Evolutionary conservation across 345 rosid species (phyloP).

Genomic region (Atalantia buxifolia): DNA sequence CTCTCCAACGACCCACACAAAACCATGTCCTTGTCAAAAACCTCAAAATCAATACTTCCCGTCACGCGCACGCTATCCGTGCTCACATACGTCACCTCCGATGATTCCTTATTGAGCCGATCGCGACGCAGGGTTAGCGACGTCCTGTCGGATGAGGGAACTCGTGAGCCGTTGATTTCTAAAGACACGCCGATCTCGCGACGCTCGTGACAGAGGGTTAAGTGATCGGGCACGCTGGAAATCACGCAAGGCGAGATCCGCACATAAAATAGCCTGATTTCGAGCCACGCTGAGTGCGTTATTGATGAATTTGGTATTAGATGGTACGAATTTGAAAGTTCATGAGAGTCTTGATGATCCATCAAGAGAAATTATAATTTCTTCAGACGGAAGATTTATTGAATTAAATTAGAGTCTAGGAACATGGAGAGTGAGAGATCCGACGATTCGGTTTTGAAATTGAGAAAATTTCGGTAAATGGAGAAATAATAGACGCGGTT

Average conservation of each 20-base stretch:
- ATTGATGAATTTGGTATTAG: constrained; percentile 32
- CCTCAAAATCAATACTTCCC: constrained; percentile 83
- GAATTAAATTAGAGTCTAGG: not conserved
- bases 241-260: constrained; percentile 62
- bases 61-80: constrained; percentile 78
- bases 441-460: not conserved
- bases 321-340: constrained; percentile 38
- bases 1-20: constrained; percentile 83
- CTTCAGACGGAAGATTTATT: not conserved
- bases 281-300: constrained; percentile 61
- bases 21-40: constrained; percentile 47
- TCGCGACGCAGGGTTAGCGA: constrained; percentile 69
- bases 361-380: constrained; percentile 5
- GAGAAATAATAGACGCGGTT: not conserved
- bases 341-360: constrained; percentile 23
- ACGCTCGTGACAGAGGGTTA: constrained; percentile 66
- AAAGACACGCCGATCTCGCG: constrained; percentile 74
- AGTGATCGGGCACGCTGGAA: constrained; percentile 61
- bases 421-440: not conserved
- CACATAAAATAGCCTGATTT: constrained; percentile 82
- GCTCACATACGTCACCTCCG: constrained; percentile 84
- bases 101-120: constrained; percentile 60
- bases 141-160: constrained; percentile 61
- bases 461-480: not conserved
- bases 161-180: constrained; percentile 68